Percentiles rank a stretch among this genome's conserved stretches.
phyloP scores from a whole-genome alignment of 176 grass and related monocot species.

The Tillandsia leiboldiana region DNA sequence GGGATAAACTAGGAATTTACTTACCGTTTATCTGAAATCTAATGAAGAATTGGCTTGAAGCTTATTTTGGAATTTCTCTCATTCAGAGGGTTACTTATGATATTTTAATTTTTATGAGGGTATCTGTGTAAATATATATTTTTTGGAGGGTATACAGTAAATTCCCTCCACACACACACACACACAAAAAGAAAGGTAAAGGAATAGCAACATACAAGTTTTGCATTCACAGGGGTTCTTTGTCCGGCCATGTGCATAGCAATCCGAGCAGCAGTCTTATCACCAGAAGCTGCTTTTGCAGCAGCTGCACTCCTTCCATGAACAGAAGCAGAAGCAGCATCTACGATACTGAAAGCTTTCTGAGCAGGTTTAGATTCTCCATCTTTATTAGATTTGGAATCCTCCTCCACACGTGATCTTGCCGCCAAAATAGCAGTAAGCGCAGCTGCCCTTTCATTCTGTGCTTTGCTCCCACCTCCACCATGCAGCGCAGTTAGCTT shows the following conservation, averaged over 20 bases:
- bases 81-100: too few species aligned
- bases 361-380: constrained; percentile 51
- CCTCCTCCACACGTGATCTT: constrained; percentile 45
- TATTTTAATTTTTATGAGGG: too few species aligned
- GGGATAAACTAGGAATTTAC: too few species aligned
- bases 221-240: constrained; percentile 74
- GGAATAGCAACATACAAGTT: constrained; percentile 45
- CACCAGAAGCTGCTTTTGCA: constrained; percentile 67
- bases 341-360: constrained; percentile 78
- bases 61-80: too few species aligned
- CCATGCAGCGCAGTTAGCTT: constrained; percentile 72
- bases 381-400: constrained; percentile 32
- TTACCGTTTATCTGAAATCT: too few species aligned
- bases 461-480: constrained; percentile 86
- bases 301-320: constrained; percentile 85
- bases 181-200: constrained; percentile 12
- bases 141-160: too few species aligned
- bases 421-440: constrained; percentile 53
- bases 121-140: too few species aligned
- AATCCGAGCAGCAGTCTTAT: constrained; percentile 90
- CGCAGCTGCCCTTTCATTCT: constrained; percentile 83
- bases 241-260: constrained; percentile 90
- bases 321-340: constrained; percentile 96
- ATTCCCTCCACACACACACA: too few species aligned
- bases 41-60: too few species aligned